These are phyloP conservation scores for Crassisporium funariophilum DNA, from an alignment of 768 basidiomycete species.

Conservation along the genomic window DNA sequence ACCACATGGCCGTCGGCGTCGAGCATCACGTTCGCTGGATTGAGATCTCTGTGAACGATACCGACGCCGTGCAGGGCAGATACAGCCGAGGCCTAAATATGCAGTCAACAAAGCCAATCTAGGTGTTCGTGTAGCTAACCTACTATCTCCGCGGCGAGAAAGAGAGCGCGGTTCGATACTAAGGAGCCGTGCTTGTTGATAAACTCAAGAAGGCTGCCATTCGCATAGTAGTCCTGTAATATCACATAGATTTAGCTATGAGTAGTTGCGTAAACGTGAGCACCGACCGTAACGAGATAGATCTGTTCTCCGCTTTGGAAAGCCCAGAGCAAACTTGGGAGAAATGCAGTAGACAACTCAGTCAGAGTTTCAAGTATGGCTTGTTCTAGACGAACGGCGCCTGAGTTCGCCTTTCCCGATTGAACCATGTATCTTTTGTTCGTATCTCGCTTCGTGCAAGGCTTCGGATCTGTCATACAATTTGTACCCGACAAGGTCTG, in stretches of 20 bases:
- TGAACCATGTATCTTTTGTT: conserved; percentile 32
- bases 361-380: conserved; percentile 37
- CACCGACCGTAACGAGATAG: conserved; percentile 42
- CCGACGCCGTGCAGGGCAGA: conserved; percentile 44
- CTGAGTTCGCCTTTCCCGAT: conserved; percentile 24
- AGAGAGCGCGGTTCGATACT: conserved; percentile 34
- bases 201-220: conserved; percentile 27
- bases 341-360: conserved; percentile 37
- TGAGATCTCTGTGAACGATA: conserved; percentile 49
- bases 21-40: conserved; percentile 47
- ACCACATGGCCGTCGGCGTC: conserved; percentile 48
- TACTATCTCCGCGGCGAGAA: conserved; percentile 55
- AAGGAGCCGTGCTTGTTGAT: conserved; percentile 37
- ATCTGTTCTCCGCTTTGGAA: conserved; percentile 42
- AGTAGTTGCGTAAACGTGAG: neutral
- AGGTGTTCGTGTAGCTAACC: neutral
- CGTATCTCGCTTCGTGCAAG: conserved; percentile 30
- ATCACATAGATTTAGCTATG: neutral
- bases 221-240: conserved; percentile 21
- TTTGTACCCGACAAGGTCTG: conserved; percentile 7
- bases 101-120: neutral
- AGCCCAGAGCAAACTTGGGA: conserved; percentile 39
- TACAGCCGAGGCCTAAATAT: conserved; percentile 42
- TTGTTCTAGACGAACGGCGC: conserved; percentile 32
- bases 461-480: conserved; percentile 6